Conservation (phyloP, 495 filamentous ascomycete genomes). For the Astrothelium macrocarpum region DNA sequence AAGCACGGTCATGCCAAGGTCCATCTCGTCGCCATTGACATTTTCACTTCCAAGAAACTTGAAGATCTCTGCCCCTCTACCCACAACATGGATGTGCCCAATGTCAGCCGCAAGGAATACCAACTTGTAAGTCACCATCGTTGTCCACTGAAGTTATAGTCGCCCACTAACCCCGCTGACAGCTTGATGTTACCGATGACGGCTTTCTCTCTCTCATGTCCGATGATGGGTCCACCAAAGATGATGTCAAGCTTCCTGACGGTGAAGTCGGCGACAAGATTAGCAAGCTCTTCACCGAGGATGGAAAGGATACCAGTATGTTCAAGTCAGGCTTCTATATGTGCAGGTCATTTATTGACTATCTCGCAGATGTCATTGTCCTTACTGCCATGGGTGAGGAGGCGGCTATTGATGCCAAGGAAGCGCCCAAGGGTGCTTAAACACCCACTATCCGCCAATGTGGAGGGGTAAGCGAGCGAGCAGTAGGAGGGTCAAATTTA, state of each 20-base stretch:
- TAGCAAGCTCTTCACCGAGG: slow-evolving; percentile 58
- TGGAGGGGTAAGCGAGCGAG: neutral
- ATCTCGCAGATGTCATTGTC: slow-evolving; percentile 65
- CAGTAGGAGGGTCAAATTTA: neutral
- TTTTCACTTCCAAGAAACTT: slow-evolving; percentile 99
- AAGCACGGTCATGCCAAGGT: slow-evolving; percentile 99
- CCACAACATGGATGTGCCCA: slow-evolving; percentile 99
- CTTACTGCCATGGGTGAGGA: slow-evolving; percentile 95
- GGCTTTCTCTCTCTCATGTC: slow-evolving; percentile 83
- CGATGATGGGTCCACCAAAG: slow-evolving; percentile 72
- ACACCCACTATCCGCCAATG: slow-evolving; percentile 7
- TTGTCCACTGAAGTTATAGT: neutral
- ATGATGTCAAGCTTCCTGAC: slow-evolving; percentile 89
- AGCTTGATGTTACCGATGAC: slow-evolving; percentile 86
- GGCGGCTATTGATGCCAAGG: slow-evolving; percentile 86
- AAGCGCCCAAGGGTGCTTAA: slow-evolving; percentile 47
- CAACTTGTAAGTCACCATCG: slow-evolving; percentile 61
- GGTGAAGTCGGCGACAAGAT: slow-evolving; percentile 79
- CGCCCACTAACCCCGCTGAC: slow-evolving; percentile 10
- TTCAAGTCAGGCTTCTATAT: slow-evolving; percentile 10
- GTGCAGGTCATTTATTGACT: slow-evolving; percentile 10
- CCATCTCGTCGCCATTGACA: slow-evolving; percentile 91
- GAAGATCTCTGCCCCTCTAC: slow-evolving; percentile 99
- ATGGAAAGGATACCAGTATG: slow-evolving; percentile 80
- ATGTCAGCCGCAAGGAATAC: slow-evolving; percentile 82